Conservation (phyloP, 2,329 filamentous ascomycete species). For the Plectosphaerella sp. region DNA sequence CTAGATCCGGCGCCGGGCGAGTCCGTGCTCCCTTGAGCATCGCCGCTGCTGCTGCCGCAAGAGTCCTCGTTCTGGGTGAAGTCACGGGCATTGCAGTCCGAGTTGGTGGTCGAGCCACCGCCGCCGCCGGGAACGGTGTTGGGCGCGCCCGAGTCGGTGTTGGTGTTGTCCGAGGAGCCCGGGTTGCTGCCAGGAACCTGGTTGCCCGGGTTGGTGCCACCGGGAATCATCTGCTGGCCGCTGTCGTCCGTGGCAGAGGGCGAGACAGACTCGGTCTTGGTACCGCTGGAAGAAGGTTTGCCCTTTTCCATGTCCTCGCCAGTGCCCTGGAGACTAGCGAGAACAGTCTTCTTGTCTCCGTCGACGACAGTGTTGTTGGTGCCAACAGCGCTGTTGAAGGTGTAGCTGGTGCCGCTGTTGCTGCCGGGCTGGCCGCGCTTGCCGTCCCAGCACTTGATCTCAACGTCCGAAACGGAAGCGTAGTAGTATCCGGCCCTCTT, state of each 20-base stretch:
- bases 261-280: slow-evolving; percentile 12
- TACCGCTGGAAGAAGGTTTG: slow-evolving; percentile 10
- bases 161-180: slow-evolving; percentile 17
- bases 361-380: slow-evolving; percentile 77
- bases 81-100: slow-evolving; percentile 27
- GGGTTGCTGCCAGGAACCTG: slow-evolving; percentile 16
- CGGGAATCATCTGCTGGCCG: slow-evolving; percentile 18
- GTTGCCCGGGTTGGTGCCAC: slow-evolving; percentile 12
- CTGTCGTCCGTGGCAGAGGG: background rate
- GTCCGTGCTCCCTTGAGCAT: slow-evolving; percentile 3
- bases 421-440: slow-evolving; percentile 56
- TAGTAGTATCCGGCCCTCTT: slow-evolving; percentile 84
- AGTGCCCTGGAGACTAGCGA: slow-evolving; percentile 76
- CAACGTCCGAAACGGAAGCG: slow-evolving; percentile 70
- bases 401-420: slow-evolving; percentile 68
- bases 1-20: slow-evolving; percentile 16
- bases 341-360: slow-evolving; percentile 67
- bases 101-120: slow-evolving; percentile 14
- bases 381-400: slow-evolving; percentile 60
- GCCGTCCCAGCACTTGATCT: slow-evolving; percentile 76
- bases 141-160: slow-evolving; percentile 15
- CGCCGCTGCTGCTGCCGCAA: slow-evolving; percentile 12
- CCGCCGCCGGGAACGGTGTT: slow-evolving; percentile 9
- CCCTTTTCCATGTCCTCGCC: slow-evolving; percentile 66
- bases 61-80: slow-evolving; percentile 36